Conservation (phyloP, 768 basidiomycete genomes). For the Tricholoma furcatifolium region DNA sequence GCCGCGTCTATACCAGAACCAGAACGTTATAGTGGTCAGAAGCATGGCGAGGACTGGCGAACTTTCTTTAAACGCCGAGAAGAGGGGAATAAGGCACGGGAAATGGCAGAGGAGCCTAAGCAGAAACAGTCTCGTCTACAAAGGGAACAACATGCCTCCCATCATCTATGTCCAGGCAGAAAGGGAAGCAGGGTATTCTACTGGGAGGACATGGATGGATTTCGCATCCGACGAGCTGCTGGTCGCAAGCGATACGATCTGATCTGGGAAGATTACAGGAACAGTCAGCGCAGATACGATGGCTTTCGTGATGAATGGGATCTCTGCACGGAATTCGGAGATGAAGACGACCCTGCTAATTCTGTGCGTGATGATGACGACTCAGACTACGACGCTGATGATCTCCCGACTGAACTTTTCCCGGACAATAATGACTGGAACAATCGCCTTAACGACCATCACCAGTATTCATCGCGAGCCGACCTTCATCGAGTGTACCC, state of each 20-base stretch:
- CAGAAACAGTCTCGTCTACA: not conserved
- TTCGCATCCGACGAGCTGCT: conserved; percentile 14
- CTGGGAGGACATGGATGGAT: conserved; percentile 22
- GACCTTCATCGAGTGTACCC: not conserved
- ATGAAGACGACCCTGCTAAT: conserved; percentile 9
- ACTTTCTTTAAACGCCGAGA: conserved; percentile 4
- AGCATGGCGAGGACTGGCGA: conserved; percentile 2
- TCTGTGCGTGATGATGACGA: conserved; percentile 5
- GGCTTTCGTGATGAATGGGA: conserved; percentile 22
- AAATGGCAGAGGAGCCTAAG: not conserved
- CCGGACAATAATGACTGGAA: not conserved
- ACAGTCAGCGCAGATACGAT: conserved; percentile 16
- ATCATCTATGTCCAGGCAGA: conserved; percentile 11
- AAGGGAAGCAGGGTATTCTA: conserved; percentile 19
- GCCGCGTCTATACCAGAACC: not conserved
- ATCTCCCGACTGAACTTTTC: not conserved
- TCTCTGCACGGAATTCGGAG: conserved; percentile 15
- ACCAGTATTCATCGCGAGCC: not conserved
- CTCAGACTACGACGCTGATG: not conserved
- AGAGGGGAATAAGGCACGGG: not conserved
- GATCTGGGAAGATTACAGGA: conserved; percentile 16
- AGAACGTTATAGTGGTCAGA: not conserved
- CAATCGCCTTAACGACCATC: not conserved
- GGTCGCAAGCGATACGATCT: conserved; percentile 7
- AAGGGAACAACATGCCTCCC: not conserved